These are phyloP conservation scores for Aspergillus clavatus DNA, from an alignment of 2,329 filamentous ascomycete species.

Conservation along the genomic window DNA sequence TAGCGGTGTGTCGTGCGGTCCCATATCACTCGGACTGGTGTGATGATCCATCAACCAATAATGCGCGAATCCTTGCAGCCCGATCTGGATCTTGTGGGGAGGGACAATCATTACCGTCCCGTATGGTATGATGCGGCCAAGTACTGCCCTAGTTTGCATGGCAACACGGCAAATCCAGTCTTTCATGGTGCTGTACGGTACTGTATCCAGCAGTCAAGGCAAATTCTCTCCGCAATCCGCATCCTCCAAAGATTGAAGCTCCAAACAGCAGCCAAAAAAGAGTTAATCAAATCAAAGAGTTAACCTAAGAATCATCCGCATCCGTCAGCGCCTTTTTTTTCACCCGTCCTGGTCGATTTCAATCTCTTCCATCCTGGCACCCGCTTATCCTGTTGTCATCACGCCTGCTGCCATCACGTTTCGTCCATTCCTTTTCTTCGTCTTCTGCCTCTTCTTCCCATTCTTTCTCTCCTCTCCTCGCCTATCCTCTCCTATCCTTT, in stretches of 20 bases:
- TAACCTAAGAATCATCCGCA: conserved; percentile 9
- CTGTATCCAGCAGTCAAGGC: conserved; percentile 11
- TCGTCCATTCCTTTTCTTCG: conserved; percentile 18
- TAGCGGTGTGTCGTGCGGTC: too few species aligned
- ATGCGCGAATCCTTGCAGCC: conserved; percentile 16
- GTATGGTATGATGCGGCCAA: conserved; percentile 10
- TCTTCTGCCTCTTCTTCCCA: conserved; percentile 10
- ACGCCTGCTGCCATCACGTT: conserved; percentile 3
- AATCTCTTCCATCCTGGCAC: not conserved
- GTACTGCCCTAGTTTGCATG: not conserved
- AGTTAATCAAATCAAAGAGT: too few species aligned
- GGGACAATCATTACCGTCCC: conserved; percentile 6
- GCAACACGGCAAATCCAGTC: conserved; percentile 1
- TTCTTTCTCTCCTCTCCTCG: conserved; percentile 7
- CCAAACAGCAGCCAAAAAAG: conserved; percentile 6
- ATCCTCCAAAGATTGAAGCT: conserved; percentile 16
- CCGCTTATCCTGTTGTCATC: conserved; percentile 11
- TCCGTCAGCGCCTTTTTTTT: conserved; percentile 15
- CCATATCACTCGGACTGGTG: not conserved
- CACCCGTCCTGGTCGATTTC: not conserved
- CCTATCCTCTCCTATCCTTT: conserved; percentile 10
- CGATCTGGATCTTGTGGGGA: conserved; percentile 16
- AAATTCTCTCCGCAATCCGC: conserved; percentile 20
- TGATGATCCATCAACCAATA: conserved; percentile 16
- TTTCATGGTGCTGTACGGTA: conserved; percentile 3